Conservation (phyloP, 1,284 basidiomycete species). For the Takashimella koratensis region DNA sequence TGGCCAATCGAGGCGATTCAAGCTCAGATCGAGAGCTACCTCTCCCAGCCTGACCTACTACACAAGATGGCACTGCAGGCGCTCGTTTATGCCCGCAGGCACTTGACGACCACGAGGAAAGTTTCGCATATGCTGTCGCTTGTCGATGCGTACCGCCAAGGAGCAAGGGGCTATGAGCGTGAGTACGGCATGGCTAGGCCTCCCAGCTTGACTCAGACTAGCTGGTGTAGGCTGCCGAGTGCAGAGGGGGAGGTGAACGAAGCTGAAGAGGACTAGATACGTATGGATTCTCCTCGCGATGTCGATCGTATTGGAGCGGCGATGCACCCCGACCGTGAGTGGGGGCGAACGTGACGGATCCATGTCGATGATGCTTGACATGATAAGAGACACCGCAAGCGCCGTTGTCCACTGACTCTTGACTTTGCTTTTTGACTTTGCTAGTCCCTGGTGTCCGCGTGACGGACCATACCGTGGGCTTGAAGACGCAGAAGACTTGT, state of each 20-base stretch:
- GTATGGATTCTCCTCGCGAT: constrained; percentile 38
- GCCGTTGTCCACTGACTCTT: too few species aligned
- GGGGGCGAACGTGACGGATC: too few species aligned
- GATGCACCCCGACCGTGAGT: constrained; percentile 29
- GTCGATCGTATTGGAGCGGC: constrained; percentile 41
- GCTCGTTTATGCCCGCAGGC: constrained; percentile 40
- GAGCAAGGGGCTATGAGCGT: constrained; percentile 42
- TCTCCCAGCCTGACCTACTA: constrained; percentile 34
- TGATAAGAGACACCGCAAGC: too few species aligned
- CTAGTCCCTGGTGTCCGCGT: constrained; percentile 10
- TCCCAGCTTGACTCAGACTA: neutral
- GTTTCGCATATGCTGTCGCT: constrained; percentile 37
- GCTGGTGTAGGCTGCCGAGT: too few species aligned
- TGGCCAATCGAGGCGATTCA: constrained; percentile 43
- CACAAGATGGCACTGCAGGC: constrained; percentile 44
- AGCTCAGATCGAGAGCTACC: constrained; percentile 26
- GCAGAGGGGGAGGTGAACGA: neutral
- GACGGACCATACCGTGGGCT: constrained; percentile 6
- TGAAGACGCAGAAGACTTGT: too few species aligned
- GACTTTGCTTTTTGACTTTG: neutral
- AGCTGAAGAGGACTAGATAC: too few species aligned
- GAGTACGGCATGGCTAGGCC: constrained; percentile 12
- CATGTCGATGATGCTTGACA: too few species aligned
- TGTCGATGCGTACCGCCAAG: constrained; percentile 35
- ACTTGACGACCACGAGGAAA: constrained; percentile 44